Conservation (phyloP, 441 rosid species). For the Brassica balearica region DNA sequence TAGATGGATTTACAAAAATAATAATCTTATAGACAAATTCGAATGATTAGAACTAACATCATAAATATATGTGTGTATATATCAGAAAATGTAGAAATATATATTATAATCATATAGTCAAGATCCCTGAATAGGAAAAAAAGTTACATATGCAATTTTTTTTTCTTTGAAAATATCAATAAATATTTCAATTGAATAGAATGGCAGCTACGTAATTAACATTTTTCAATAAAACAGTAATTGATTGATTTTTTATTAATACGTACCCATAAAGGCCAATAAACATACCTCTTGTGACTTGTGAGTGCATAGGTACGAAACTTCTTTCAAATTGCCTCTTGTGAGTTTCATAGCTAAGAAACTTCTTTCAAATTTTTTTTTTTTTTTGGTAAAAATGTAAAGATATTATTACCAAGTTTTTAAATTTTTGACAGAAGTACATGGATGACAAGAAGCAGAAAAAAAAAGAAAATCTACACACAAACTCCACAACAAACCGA, state of each 20-base stretch:
- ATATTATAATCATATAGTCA: not conserved
- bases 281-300: slow-evolving; percentile 22
- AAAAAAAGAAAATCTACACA: too few species aligned
- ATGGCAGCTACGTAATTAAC: not conserved
- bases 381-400: too few species aligned
- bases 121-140: not conserved
- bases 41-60: not conserved
- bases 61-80: not conserved
- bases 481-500: too few species aligned
- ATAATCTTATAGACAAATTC: not conserved
- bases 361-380: not conserved
- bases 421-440: too few species aligned
- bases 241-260: not conserved
- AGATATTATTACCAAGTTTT: too few species aligned
- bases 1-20: too few species aligned
- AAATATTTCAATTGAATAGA: not conserved
- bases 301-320: not conserved
- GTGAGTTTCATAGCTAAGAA: slow-evolving; percentile 25
- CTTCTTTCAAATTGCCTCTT: slow-evolving; percentile 14
- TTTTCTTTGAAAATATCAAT: not conserved
- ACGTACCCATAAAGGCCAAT: slow-evolving; percentile 1
- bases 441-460: too few species aligned
- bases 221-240: not conserved
- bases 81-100: not conserved
- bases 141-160: not conserved